These are phyloP conservation scores for Isoetes taiwanensis DNA, from an alignment of 75 land plant genomes.

Conservation along the genomic window DNA sequence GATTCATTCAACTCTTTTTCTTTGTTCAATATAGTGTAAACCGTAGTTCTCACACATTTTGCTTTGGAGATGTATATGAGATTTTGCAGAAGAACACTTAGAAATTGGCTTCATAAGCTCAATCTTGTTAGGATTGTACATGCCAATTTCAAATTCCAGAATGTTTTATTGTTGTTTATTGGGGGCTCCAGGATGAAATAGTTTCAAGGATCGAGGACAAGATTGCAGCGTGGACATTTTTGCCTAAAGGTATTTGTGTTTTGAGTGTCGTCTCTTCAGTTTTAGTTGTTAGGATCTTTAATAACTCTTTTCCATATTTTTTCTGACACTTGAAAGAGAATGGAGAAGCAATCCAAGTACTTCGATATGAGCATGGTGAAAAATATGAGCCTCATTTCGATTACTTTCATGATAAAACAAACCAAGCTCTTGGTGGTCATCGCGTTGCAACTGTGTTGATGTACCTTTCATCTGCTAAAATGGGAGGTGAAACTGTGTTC, in stretches of 20 bases:
- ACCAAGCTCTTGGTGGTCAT: conserved; percentile 66
- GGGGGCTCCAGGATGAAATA: conserved; percentile 39
- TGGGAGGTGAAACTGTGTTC: conserved; percentile 83
- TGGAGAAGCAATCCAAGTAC: conserved; percentile 72
- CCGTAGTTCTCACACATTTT: too few relatives aligned
- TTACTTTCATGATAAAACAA: conserved; percentile 62
- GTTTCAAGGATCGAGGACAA: conserved; percentile 40
- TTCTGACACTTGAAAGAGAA: conserved; percentile 25
- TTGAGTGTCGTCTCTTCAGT: not conserved
- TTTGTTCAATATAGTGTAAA: too few relatives aligned
- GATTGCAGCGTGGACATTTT: conserved; percentile 50
- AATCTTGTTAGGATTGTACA: too few relatives aligned
- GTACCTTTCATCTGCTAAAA: conserved; percentile 57
- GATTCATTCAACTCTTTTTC: too few relatives aligned
- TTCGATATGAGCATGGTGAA: conserved; percentile 58
- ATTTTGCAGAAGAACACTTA: too few relatives aligned
- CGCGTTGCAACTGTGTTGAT: conserved; percentile 67
- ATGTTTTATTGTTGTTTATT: not conserved
- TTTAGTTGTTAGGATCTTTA: not conserved
- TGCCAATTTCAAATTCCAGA: not conserved
- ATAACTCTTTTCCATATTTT: not conserved
- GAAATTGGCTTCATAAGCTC: too few relatives aligned
- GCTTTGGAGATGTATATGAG: too few relatives aligned
- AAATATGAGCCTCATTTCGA: conserved; percentile 78
- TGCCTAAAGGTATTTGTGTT: conserved; percentile 32